These are phyloP conservation scores for Daedaleopsis sinensis DNA, from an alignment of 768 basidiomycete species.

Conservation along the genomic window DNA sequence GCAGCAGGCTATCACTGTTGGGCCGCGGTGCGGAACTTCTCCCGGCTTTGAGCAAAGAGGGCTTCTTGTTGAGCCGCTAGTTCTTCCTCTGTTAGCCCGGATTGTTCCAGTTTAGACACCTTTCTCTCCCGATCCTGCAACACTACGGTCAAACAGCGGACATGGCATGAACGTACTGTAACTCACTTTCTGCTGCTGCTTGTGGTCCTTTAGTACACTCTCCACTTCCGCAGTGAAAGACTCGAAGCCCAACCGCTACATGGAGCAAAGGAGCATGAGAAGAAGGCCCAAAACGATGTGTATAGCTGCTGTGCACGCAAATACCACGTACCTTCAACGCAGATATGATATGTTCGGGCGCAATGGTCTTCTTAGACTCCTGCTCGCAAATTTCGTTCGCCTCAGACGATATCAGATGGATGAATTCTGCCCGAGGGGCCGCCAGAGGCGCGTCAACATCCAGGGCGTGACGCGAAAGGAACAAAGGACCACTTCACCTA, in stretches of 20 bases:
- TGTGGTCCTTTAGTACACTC: slow-evolving; percentile 94
- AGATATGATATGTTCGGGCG: slow-evolving; percentile 93
- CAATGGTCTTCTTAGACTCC: slow-evolving; percentile 98
- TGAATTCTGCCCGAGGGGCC: slow-evolving; percentile 74
- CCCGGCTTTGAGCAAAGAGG: slow-evolving; percentile 90
- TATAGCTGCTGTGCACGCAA: neutral
- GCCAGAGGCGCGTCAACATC: slow-evolving; percentile 12
- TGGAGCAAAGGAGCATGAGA: neutral
- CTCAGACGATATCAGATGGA: slow-evolving; percentile 95
- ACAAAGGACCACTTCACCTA: slow-evolving; percentile 71
- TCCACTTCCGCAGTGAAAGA: slow-evolving; percentile 88
- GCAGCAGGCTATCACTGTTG: slow-evolving; percentile 38
- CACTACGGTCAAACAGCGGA: slow-evolving; percentile 3
- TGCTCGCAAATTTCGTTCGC: slow-evolving; percentile 98
- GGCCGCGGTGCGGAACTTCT: slow-evolving; percentile 69
- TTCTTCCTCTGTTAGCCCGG: slow-evolving; percentile 91
- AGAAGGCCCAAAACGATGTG: neutral
- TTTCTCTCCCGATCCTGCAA: slow-evolving; percentile 88
- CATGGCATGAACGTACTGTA: neutral
- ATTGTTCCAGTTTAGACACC: slow-evolving; percentile 84
- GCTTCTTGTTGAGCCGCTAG: slow-evolving; percentile 85
- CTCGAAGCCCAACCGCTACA: slow-evolving; percentile 89
- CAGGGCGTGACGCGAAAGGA: neutral
- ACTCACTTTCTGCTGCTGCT: slow-evolving; percentile 89
- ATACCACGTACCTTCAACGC: slow-evolving; percentile 75